These are phyloP conservation scores for Erysimum cheiranthoides DNA, from an alignment of 345 rosid genomes.

Conservation along the genomic window DNA sequence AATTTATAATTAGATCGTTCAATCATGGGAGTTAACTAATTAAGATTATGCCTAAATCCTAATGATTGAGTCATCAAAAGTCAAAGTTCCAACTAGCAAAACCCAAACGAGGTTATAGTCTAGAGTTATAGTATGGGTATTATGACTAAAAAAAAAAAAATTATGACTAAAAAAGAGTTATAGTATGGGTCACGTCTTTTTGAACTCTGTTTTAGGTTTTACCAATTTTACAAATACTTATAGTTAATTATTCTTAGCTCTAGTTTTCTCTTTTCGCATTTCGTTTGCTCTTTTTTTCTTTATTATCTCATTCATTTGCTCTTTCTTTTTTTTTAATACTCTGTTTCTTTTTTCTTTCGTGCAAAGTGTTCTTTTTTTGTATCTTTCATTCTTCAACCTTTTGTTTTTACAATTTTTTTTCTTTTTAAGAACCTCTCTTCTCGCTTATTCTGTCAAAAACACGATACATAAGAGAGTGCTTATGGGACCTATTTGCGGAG, in stretches of 20 bases:
- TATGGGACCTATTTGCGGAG: too few relatives aligned
- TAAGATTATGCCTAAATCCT: not conserved
- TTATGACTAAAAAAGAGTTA: too few relatives aligned
- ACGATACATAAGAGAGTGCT: too few relatives aligned
- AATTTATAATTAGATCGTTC: not conserved
- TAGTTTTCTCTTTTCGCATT: not conserved
- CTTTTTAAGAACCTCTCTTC: too few relatives aligned
- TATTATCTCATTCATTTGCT: not conserved
- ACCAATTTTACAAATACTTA: not conserved
- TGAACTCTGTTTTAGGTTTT: not conserved
- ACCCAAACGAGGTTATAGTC: not conserved
- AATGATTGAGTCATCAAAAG: conserved; percentile 15
- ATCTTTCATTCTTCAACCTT: not conserved
- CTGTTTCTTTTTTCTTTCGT: not conserved
- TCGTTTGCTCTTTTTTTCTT: not conserved
- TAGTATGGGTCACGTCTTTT: not conserved
- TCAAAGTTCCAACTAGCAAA: conserved; percentile 17
- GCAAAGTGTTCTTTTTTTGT: not conserved
- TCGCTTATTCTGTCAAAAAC: too few relatives aligned
- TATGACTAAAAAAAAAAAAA: too few relatives aligned
- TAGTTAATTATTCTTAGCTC: not conserved
- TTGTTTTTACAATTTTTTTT: too few relatives aligned
- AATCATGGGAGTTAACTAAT: conserved; percentile 1
- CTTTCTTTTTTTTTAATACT: not conserved
- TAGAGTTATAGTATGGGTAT: not conserved